phyloP scores from a whole-genome alignment of 768 basidiomycete genomes.

The Sutorius australiensis region DNA sequence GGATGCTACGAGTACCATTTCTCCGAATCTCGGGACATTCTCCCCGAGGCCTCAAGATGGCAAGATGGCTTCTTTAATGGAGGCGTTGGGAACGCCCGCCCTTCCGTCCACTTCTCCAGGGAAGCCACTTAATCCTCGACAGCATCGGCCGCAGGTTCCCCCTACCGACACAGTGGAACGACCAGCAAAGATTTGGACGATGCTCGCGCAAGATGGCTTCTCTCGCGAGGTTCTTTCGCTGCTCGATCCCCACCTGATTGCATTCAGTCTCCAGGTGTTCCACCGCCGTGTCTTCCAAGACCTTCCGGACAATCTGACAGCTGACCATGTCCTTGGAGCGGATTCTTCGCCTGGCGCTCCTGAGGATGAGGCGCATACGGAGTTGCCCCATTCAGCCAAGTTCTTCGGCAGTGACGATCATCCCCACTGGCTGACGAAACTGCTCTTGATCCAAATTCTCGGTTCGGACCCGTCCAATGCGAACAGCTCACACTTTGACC shows the following conservation, averaged over 20 bases:
- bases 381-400: slow-evolving; percentile 22
- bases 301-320: slow-evolving; percentile 52
- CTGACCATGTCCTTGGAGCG: slow-evolving; percentile 38
- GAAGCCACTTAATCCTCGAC: slow-evolving; percentile 24
- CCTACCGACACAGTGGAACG: slow-evolving; percentile 22
- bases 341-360: slow-evolving; percentile 19
- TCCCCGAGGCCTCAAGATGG: slow-evolving; percentile 51
- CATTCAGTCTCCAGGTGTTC: slow-evolving; percentile 59
- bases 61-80: slow-evolving; percentile 42
- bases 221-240: slow-evolving; percentile 61
- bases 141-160: slow-evolving; percentile 21
- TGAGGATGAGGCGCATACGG: slow-evolving; percentile 5
- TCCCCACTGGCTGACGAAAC: slow-evolving; percentile 79
- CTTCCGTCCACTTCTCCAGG: slow-evolving; percentile 17
- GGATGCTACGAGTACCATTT: slow-evolving; percentile 17
- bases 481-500: slow-evolving; percentile 26
- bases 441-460: slow-evolving; percentile 68
- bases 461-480: slow-evolving; percentile 49
- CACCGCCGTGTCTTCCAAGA: slow-evolving; percentile 52
- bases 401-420: slow-evolving; percentile 67
- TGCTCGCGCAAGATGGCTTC: slow-evolving; percentile 62
- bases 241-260: slow-evolving; percentile 59
- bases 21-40: slow-evolving; percentile 48
- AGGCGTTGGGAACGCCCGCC: slow-evolving; percentile 36
- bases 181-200: slow-evolving; percentile 43